Evolutionary conservation across 805 yeast genomes (phyloP), one percentile per base, ranked within the genome.

Genomic region (Ogataea angusta): DNA sequence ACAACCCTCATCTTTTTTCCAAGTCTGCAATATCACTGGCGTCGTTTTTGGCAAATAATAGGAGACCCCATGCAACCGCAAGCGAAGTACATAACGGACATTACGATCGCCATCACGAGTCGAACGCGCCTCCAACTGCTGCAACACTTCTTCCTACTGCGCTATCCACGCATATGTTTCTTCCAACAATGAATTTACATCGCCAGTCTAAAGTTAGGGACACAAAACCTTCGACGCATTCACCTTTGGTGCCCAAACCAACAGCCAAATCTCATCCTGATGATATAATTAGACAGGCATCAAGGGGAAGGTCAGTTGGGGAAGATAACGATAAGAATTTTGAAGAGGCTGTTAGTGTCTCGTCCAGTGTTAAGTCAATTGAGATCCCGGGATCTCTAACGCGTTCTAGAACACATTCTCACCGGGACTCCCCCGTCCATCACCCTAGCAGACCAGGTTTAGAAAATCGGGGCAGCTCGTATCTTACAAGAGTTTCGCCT

Each of bases 41-140:
- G 0, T 65, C 67, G 2, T 69, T 63, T 48, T 66, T 69, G 43
- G 63, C 65, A 3, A 58, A 57, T 15, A 64, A 60, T 30, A 57
- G 73, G 42, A 57, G 59, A 34, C 64, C 66, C 4, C 53, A 52
- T 15, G 43, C 34, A 19, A 30, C 42, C 25, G 37, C 36, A n/a
- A 36, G 36, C 6, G 45, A 43, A 9, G 27, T 30, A 13, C 30
- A 32, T 22, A 43, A 41, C n/a, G 50, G 46, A 29, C 52, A 56
- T 28, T 60, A 59, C 25, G 64, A 60, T 45, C 48, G 50, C 10
- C 56, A 51, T 31, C 75, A 71, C 44, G 69, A 68, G 42, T 76
- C 81, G 1, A 76, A 73, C 51, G 82, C 81, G 1, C 82, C 82
- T n/a, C 72, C 76, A 7, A 72, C 81, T 2, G 81, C 81, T 1